Conservation (phyloP, 75 land plant species). For the Cunninghamia lanceolata region DNA sequence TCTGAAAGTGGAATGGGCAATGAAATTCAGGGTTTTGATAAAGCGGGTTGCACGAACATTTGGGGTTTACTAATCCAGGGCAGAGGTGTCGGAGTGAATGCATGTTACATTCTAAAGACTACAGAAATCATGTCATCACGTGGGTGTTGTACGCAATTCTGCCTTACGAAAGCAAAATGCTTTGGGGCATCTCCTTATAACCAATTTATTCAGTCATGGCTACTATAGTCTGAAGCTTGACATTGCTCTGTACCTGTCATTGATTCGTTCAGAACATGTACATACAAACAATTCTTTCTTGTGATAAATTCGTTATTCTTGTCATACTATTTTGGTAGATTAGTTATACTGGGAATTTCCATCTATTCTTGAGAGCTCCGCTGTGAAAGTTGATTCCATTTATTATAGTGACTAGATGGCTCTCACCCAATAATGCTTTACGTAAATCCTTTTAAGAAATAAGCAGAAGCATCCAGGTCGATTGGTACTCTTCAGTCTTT, state of each 20-base stretch:
- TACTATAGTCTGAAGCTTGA: not conserved
- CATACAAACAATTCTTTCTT: not conserved
- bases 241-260: not conserved
- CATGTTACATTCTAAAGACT: constrained; percentile 66
- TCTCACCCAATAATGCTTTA: not conserved
- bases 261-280: not conserved
- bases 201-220: constrained; percentile 33
- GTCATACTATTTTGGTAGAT: not conserved
- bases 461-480: not conserved
- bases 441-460: too few relatives aligned
- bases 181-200: constrained; percentile 39
- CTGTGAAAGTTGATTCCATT: not conserved
- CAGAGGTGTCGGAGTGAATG: constrained; percentile 21
- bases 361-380: not conserved
- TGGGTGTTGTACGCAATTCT: constrained; percentile 63
- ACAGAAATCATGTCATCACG: constrained; percentile 29
- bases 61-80: constrained; percentile 84
- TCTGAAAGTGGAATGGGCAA: not conserved
- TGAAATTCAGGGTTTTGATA: not conserved
- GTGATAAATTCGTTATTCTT: not conserved
- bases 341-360: not conserved
- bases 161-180: constrained; percentile 47
- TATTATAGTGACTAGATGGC: not conserved
- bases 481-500: too few relatives aligned
- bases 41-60: constrained; percentile 14